Evolutionary conservation across 1,284 basidiomycete genomes (phyloP).

Genomic region (Melampsora allii-populina): DNA sequence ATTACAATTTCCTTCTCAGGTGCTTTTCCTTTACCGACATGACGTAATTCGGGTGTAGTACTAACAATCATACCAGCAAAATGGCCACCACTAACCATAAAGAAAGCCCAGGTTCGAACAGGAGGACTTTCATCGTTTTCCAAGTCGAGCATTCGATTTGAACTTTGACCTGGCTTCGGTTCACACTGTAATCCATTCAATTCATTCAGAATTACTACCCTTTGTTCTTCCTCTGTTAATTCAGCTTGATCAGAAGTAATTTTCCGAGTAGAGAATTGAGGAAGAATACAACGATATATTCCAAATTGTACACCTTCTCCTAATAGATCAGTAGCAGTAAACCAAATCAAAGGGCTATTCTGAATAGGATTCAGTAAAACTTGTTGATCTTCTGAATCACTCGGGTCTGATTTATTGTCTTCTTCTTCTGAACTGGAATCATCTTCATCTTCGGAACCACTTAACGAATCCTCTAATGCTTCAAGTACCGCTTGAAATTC

Average conservation of each 20-base stretch:
- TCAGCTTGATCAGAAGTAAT: not conserved
- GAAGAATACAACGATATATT: conserved; percentile 32
- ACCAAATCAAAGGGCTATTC: conserved; percentile 37
- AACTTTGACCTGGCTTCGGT: not conserved
- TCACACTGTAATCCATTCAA: not conserved
- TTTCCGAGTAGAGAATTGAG: conserved; percentile 6
- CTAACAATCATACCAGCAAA: conserved; percentile 36
- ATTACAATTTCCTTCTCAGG: conserved; percentile 67
- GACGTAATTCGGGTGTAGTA: conserved; percentile 4
- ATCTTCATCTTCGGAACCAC: conserved; percentile 11
- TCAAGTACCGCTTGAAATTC: conserved; percentile 13
- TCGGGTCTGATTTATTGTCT: conserved; percentile 5
- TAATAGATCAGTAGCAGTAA: not conserved
- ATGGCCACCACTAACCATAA: conserved; percentile 39
- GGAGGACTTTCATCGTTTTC: not conserved
- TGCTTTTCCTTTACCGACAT: conserved; percentile 19
- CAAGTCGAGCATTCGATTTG: not conserved
- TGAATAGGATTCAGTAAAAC: conserved; percentile 38
- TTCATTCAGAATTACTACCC: not conserved
- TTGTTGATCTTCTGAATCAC: not conserved
- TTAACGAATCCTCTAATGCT: conserved; percentile 15
- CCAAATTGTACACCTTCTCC: conserved; percentile 17
- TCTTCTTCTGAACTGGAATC: conserved; percentile 4
- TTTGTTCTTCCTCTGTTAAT: not conserved
- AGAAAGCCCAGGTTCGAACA: conserved; percentile 10